Conservation (phyloP, 2,329 filamentous ascomycete species). For the Rutstroemia sp. region DNA sequence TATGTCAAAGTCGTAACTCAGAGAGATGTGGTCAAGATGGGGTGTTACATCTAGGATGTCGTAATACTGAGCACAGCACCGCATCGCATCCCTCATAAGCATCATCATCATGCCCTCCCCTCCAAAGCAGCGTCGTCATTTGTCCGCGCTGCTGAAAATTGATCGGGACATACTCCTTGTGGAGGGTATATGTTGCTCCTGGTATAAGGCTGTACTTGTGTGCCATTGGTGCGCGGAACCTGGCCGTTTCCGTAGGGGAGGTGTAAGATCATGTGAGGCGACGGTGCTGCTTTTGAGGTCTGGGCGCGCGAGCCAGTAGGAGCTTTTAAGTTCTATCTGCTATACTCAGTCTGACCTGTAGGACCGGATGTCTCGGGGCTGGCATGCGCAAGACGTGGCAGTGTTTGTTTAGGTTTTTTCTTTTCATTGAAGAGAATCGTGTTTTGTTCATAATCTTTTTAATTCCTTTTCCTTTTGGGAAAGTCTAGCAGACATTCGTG, state of each 20-base stretch:
- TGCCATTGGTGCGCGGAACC: slow-evolving; percentile 13
- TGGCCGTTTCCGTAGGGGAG: slow-evolving; percentile 5
- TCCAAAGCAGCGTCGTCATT: background rate
- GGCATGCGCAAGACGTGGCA: slow-evolving; percentile 6
- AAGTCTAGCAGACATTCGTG: background rate
- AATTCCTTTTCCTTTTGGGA: background rate
- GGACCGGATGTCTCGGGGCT: slow-evolving; percentile 9
- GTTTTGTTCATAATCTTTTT: background rate
- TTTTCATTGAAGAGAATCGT: background rate
- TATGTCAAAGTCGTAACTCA: slow-evolving; percentile 3
- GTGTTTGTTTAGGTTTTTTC: background rate
- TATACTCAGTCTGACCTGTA: background rate
- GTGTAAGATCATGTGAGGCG: slow-evolving; percentile 10
- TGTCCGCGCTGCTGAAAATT: background rate
- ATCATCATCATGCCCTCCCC: background rate
- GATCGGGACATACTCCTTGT: slow-evolving; percentile 1
- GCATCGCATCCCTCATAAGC: background rate
- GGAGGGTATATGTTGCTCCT: slow-evolving; percentile 11
- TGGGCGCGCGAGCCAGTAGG: background rate
- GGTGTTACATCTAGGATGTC: slow-evolving; percentile 9
- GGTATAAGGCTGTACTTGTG: slow-evolving; percentile 11
- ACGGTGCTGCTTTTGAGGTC: slow-evolving; percentile 8
- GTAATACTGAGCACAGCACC: background rate
- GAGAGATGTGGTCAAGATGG: slow-evolving; percentile 6
- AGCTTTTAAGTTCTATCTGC: background rate